Conservation (phyloP, 805 yeast genomes). For the Citeromyces nyonsensis region DNA sequence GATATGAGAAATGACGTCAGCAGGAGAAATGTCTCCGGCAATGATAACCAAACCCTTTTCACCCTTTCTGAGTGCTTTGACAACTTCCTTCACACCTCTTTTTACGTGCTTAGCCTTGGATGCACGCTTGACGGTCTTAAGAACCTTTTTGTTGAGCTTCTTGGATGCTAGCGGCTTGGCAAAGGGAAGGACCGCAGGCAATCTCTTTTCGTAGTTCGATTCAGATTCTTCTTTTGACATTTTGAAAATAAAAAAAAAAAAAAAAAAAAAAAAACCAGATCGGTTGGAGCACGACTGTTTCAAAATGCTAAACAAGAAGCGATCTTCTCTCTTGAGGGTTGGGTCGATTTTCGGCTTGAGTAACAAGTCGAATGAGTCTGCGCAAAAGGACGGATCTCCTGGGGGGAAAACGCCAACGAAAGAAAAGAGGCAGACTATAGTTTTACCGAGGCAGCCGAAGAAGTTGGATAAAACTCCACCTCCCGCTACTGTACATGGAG, state of each 20-base stretch:
- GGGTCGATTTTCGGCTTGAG: neutral
- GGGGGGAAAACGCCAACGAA: slow-evolving; percentile 1
- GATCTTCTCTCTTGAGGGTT: neutral
- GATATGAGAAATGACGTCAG: slow-evolving; percentile 91
- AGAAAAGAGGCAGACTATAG: neutral
- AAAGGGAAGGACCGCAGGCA: slow-evolving; percentile 83
- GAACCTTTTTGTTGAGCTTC: slow-evolving; percentile 86
- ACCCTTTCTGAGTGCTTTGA: slow-evolving; percentile 93
- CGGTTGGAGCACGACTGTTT: neutral
- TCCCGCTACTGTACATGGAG: neutral
- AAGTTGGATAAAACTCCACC: neutral
- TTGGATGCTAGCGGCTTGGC: slow-evolving; percentile 93
- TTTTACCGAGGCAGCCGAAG: neutral
- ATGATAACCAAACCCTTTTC: slow-evolving; percentile 92
- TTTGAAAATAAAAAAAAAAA: slow-evolving; percentile 1
- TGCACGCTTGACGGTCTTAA: slow-evolving; percentile 94
- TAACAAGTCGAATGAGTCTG: neutral
- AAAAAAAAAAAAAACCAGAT: slow-evolving; percentile 1
- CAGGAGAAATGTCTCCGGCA: slow-evolving; percentile 97
- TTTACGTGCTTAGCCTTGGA: slow-evolving; percentile 96
- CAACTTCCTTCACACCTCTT: slow-evolving; percentile 98
- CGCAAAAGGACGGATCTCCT: slow-evolving; percentile 3
- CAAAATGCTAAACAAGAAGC: neutral
- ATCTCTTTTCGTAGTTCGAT: slow-evolving; percentile 84
- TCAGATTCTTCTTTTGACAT: slow-evolving; percentile 18